These are phyloP conservation scores for Colletotrichum kahawae DNA, from an alignment of 2,329 filamentous ascomycete species.

Conservation along the genomic window DNA sequence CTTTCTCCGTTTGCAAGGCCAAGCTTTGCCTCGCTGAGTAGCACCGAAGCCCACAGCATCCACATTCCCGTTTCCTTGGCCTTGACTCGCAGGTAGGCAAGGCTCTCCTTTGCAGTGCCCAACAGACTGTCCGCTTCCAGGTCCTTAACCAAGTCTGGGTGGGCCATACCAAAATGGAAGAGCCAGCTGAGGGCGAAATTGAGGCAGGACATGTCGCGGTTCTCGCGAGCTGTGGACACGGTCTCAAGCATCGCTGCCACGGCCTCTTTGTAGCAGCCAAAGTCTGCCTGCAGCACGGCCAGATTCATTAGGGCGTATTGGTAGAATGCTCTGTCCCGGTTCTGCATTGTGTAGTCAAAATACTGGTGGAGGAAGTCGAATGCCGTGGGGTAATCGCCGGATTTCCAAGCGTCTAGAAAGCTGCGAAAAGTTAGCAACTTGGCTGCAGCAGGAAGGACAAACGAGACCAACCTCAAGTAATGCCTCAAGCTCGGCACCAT, in stretches of 20 bases:
- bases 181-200: slow-evolving; percentile 97
- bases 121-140: slow-evolving; percentile 76
- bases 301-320: slow-evolving; percentile 95
- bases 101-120: slow-evolving; percentile 79
- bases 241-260: slow-evolving; percentile 95
- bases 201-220: slow-evolving; percentile 87
- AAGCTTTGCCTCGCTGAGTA: slow-evolving; percentile 86
- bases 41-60: slow-evolving; percentile 80
- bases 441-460: background rate
- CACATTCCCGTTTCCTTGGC: slow-evolving; percentile 88
- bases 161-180: slow-evolving; percentile 89
- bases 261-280: slow-evolving; percentile 88
- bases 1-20: slow-evolving; percentile 75
- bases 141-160: slow-evolving; percentile 75
- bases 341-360: slow-evolving; percentile 95
- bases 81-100: slow-evolving; percentile 84
- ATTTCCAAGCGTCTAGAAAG: slow-evolving; percentile 91
- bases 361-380: slow-evolving; percentile 94
- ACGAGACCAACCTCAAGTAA: slow-evolving; percentile 66
- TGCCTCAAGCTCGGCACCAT: slow-evolving; percentile 76
- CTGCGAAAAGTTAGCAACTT: slow-evolving; percentile 42
- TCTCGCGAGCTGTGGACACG: slow-evolving; percentile 92
- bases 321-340: slow-evolving; percentile 82
- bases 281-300: slow-evolving; percentile 92
- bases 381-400: slow-evolving; percentile 86